Evolutionary conservation across 805 yeast species (phyloP).

Genomic region (Hanseniaspora thailandica): DNA sequence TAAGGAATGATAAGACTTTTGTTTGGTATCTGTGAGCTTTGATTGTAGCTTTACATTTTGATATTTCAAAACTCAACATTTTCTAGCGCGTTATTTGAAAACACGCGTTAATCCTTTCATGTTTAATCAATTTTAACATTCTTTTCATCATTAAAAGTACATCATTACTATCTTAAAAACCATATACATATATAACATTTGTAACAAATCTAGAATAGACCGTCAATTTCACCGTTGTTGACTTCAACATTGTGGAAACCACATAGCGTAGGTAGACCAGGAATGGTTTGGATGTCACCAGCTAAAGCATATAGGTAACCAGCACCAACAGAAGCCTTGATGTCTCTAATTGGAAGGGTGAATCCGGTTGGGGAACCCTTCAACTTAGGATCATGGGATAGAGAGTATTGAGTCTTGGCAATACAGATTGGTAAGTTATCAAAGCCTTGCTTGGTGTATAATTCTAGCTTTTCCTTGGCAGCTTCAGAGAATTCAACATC

Average conservation of each 20-base stretch:
- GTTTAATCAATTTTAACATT: background rate
- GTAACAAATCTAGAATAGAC: slow-evolving; percentile 53
- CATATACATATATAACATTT: too few relatives aligned
- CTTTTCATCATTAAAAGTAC: background rate
- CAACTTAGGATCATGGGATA: slow-evolving; percentile 69
- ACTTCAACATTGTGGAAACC: slow-evolving; percentile 83
- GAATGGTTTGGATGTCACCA: slow-evolving; percentile 76
- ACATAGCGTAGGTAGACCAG: slow-evolving; percentile 74
- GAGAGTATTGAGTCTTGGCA: slow-evolving; percentile 76
- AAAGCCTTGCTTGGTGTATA: slow-evolving; percentile 63
- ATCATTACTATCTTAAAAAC: too few relatives aligned
- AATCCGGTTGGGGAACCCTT: slow-evolving; percentile 78
- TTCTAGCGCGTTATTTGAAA: too few relatives aligned
- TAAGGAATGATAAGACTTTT: too few relatives aligned
- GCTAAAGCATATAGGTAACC: slow-evolving; percentile 78
- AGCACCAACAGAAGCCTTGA: slow-evolving; percentile 69
- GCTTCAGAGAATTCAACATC: slow-evolving; percentile 56
- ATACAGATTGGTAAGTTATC: slow-evolving; percentile 70
- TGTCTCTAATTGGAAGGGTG: slow-evolving; percentile 69
- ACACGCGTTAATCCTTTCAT: background rate
- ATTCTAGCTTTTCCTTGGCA: slow-evolving; percentile 57
- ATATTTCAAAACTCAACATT: too few relatives aligned
- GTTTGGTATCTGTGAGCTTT: too few relatives aligned
- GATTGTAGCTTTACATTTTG: too few relatives aligned
- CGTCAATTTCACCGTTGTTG: slow-evolving; percentile 71